Evolutionary conservation across 2,329 filamentous ascomycete species (phyloP), one percentile per base, ranked within the genome.

Genomic region (Colletotrichum orchidophilum): DNA sequence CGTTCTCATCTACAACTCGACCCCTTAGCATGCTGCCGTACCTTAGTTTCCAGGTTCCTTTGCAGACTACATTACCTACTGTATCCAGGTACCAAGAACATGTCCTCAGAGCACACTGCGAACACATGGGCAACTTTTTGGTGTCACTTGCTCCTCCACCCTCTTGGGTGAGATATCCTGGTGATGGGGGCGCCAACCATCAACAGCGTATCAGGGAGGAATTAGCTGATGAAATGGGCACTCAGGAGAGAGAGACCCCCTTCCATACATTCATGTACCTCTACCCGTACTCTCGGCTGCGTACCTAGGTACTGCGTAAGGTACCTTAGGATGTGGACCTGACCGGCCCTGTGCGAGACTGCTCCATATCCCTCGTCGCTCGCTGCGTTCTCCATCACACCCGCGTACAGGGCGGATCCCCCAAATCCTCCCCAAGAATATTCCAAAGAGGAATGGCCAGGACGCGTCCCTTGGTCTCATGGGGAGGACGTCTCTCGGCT

Each of bases 391-490:
- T 59, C 31, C 21, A 46, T 18, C 3, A 9, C 2, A 2, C 33
- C 35, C 12, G 11, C 53, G 29, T 63, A 68, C 68, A 71, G 58
- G 68, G 52, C 31, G 58, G 42, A 54, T 39, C 49, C 33, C 31
- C 18, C 39, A n/a, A 42, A 49, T 31, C 33, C 35, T 24, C 42
- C 13, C 18, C 59, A 5, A 18, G 42, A 42, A 42, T 24, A 21
- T 11, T 31, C 58, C 50, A 50, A 71, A 46, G n/a, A 26, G 58
- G 68, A 71, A 53, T 54, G 42, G 64, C 15, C 26, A 39, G 33
- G 54, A 71, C 68, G 68, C 68, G 64, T 71, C 68, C n/a, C 31
- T 52, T 68, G 64, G 31, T 62, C 68, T 62, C 50, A 21, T 54
- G 61, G 46, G 8, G 26, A 39, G 46, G 58, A 57, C 68, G 64